A percentile compares a stretch with the other conserved stretches of the same genome.
These are phyloP conservation scores for Phytophthora colocasiae DNA, from an alignment of 352 stramenopile genomes.

Conservation along the genomic window DNA sequence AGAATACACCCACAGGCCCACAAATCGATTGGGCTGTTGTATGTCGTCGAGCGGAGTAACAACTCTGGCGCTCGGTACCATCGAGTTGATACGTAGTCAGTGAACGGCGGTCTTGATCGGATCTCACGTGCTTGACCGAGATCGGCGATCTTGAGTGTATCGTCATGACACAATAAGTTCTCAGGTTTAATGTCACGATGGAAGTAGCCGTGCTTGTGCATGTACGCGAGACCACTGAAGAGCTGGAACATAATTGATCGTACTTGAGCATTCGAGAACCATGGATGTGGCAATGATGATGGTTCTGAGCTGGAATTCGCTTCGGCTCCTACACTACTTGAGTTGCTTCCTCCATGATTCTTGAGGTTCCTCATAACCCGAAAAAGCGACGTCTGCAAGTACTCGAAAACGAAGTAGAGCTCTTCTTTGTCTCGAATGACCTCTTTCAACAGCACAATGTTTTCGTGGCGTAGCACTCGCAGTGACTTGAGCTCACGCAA, in stretches of 20 bases:
- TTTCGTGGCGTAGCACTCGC: conserved; percentile 77
- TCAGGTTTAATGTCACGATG: conserved; percentile 87
- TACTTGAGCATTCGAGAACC: conserved; percentile 72
- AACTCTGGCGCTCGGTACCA: conserved; percentile 86
- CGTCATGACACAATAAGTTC: conserved; percentile 69
- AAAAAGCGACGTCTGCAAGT: conserved; percentile 85
- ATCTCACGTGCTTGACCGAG: conserved; percentile 80
- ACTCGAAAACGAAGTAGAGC: conserved; percentile 92
- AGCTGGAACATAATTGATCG: conserved; percentile 84
- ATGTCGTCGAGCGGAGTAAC: conserved; percentile 65
- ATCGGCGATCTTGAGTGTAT: conserved; percentile 80
- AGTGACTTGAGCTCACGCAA: conserved; percentile 84
- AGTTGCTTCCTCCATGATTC: conserved; percentile 18
- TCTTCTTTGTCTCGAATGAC: conserved; percentile 88
- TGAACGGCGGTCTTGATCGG: conserved; percentile 70
- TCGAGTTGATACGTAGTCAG: conserved; percentile 78
- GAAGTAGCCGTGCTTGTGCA: conserved; percentile 89
- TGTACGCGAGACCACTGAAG: conserved; percentile 76
- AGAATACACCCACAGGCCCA: conserved; percentile 87
- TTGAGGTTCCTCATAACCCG: conserved; percentile 65
- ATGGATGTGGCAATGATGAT: conserved; percentile 27
- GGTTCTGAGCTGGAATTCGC: conserved; percentile 15
- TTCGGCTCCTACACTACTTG: conserved; percentile 63
- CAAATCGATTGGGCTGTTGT: conserved; percentile 85
- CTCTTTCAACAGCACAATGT: conserved; percentile 88